Evolutionary conservation across 2,329 filamentous ascomycete genomes (phyloP), one percentile per base, ranked within the genome.

Genomic region (Xylaria arbuscula): DNA sequence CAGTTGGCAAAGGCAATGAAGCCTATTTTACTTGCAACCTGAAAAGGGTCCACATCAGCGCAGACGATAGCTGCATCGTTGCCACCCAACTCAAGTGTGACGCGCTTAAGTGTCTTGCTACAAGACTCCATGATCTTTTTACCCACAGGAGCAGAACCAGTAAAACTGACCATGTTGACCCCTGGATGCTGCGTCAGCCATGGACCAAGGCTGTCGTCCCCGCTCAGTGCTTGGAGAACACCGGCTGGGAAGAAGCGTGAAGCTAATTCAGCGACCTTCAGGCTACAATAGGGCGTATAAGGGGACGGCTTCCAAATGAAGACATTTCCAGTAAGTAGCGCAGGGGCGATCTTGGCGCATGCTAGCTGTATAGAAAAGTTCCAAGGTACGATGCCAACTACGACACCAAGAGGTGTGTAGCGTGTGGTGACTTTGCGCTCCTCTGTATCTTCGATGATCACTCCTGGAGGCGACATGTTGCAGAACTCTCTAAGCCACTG

Each of bases 261-360:
- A 0, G 83, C 86, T 1, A 91, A 75, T 76, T 90, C 88, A 17
- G 82, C 84, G 10, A 89, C 10, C 77, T 91, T 91, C 40, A 91
- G 80, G 3, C 80, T 80, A 2, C 62, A 73, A 38, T 74, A 73
- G 0, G 70, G 72, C 0, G 88, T 87, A 75, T 85, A 88, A 0
- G 85, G 85, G 45, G 85, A 88, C 2, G 86, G 85, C 77, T 89
- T 89, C 69, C 87, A 76, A 60, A 89, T 87, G 55, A 89, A 78
- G 19, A 79, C 77, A 69, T 88, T 88, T 10, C 87, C 87, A 0
- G 88, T 86, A 45, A 89, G 70, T 0, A 91, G 75, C 1, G 86
- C 86, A 0, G 87, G 84, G 0, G 82, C 83, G 22, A 90, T 79
- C 77, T 91, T 91, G 62, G 82, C 81, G 6, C 82, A 75, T 2